A percentile compares a stretch with the other conserved stretches of the same genome.
Conservation (phyloP, 1,284 basidiomycete species). For the Chondrostereum purpureum region DNA sequence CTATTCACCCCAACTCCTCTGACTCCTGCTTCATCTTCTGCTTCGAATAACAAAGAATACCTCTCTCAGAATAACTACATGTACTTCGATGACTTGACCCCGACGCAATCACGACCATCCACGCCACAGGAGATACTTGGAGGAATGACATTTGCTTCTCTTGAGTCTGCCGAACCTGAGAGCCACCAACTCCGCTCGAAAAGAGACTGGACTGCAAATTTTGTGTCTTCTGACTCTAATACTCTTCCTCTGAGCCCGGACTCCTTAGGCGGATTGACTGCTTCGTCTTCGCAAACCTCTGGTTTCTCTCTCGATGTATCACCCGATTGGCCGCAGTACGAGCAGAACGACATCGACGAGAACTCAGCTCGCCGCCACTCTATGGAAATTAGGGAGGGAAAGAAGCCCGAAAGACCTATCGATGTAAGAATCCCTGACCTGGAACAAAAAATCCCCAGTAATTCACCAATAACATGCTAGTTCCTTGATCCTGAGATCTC, state of each 20-base stretch:
- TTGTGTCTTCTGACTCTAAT: not conserved
- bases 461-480: too few relatives aligned
- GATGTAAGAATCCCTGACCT: too few relatives aligned
- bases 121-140: not conserved
- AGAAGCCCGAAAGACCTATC: slow-evolving; percentile 17
- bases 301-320: not conserved
- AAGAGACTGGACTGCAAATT: not conserved
- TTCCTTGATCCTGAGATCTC: slow-evolving; percentile 9
- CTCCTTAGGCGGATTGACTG: not conserved
- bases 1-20: not conserved
- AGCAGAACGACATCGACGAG: not conserved
- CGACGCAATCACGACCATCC: not conserved
- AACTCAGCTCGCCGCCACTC: slow-evolving; percentile 7
- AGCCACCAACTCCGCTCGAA: not conserved
- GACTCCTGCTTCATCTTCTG: not conserved
- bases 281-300: not conserved
- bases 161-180: not conserved
- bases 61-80: not conserved
- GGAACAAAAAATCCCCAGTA: too few relatives aligned
- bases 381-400: slow-evolving; percentile 20
- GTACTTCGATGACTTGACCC: not conserved
- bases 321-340: not conserved
- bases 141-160: not conserved
- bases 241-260: slow-evolving; percentile 4
- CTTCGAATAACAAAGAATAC: not conserved